Conservation (phyloP, 306 rosid genomes). For the Pyrus betulifolia region DNA sequence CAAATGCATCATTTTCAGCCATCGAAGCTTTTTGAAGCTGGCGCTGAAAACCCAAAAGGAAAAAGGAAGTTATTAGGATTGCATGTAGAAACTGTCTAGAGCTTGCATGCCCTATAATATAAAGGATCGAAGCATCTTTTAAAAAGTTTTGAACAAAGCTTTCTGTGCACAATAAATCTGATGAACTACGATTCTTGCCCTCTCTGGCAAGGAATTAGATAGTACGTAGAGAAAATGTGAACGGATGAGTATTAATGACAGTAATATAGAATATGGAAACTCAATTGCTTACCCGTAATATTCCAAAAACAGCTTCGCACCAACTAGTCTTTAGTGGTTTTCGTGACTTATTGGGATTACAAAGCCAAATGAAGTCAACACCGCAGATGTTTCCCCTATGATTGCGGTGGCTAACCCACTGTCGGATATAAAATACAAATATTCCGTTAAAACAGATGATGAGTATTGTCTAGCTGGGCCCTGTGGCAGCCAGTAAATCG, state of each 20-base stretch:
- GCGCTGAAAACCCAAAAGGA: too few relatives aligned
- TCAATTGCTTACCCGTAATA: slow-evolving; percentile 49
- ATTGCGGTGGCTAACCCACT: slow-evolving; percentile 99
- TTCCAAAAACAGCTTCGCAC: slow-evolving; percentile 90
- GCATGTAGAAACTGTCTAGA: too few relatives aligned
- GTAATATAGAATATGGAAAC: not conserved
- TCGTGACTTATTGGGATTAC: slow-evolving; percentile 50
- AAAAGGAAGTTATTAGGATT: too few relatives aligned
- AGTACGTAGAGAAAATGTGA: not conserved
- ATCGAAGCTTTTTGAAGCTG: slow-evolving; percentile 14
- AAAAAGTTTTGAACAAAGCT: not conserved
- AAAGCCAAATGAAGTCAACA: slow-evolving; percentile 97
- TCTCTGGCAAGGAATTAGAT: not conserved
- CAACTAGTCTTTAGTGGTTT: slow-evolving; percentile 79
- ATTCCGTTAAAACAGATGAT: not conserved
- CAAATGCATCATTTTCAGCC: slow-evolving; percentile 72
- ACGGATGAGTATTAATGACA: not conserved
- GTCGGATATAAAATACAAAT: slow-evolving; percentile 12
- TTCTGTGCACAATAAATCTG: not conserved
- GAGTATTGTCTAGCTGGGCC: not conserved
- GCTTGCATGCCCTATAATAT: too few relatives aligned
- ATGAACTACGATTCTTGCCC: not conserved
- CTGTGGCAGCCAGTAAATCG: not conserved
- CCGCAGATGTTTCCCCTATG: slow-evolving; percentile 97
- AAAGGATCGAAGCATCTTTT: not conserved